These are phyloP conservation scores for Brachypodium distachyon DNA, from an alignment of 202 grass and related monocot genomes.

Conservation along the genomic window DNA sequence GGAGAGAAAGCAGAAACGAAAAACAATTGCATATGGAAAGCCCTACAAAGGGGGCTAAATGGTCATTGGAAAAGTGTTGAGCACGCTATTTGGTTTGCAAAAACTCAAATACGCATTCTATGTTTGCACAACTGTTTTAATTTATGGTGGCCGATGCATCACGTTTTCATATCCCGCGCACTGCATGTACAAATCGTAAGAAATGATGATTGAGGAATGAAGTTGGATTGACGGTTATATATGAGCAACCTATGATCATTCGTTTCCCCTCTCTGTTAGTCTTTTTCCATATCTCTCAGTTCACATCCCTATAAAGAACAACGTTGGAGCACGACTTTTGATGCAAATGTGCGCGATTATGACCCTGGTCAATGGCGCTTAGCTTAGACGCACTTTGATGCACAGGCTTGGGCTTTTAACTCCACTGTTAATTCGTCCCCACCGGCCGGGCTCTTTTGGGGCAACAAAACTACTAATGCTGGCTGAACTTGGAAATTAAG, in stretches of 20 bases:
- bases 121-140: background rate
- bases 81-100: background rate
- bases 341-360: slow-evolving; percentile 14
- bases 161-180: background rate
- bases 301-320: slow-evolving; percentile 32
- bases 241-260: slow-evolving; percentile 5
- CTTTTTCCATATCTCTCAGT: background rate
- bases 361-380: slow-evolving; percentile 36
- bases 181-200: background rate
- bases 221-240: too few species aligned
- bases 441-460: background rate
- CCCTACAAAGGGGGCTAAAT: background rate
- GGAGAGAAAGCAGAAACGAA: background rate
- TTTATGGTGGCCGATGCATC: background rate
- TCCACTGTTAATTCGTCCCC: slow-evolving; percentile 7
- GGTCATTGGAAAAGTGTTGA: background rate
- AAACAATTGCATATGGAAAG: background rate
- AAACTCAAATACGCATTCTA: background rate
- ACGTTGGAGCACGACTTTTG: slow-evolving; percentile 12
- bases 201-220: slow-evolving; percentile 8
- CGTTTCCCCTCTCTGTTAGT: background rate
- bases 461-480: background rate
- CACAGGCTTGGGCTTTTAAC: slow-evolving; percentile 31
- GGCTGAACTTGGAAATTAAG: background rate
- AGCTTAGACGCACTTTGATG: slow-evolving; percentile 38